Base-by-base conservation (phyloP, 1,284 basidiomycete species). In the Agaricales sp. region DNA sequence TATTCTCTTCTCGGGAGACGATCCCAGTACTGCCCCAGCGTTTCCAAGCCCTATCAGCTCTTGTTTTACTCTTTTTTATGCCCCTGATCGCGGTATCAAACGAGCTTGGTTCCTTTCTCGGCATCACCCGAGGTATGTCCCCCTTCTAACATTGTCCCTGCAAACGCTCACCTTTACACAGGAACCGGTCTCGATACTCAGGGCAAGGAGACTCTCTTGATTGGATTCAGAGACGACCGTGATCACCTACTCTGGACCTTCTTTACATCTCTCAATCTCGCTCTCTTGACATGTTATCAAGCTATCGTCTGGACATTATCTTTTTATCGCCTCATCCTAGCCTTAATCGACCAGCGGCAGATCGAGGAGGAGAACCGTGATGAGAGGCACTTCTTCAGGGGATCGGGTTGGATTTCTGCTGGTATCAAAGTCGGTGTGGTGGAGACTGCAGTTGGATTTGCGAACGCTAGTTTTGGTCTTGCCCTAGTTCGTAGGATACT, bases 381-480 rank as follows among this genome's bases (percentile, higher is more conserved):
- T 45, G 70, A 75, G 56, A 64, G 67, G 1, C 73, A 78, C 52
- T 61, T 75, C 18, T 66, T 80, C 55, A 72, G 68, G 50, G 85
- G 86, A 4, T 71, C 76, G 11, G 74, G 67, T 4, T 87, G 82
- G 83, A 70, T 86, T 24, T 67, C 72, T 14, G 64, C 59, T 0
- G 83, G 76, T 1, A 59, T 83, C 48, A 74, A 77, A 56, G 58
- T 87, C 13, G 82, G 82, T 3, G 73, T 74, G 2, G 60, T 80
- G 41, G 86, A 89, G 61, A 77, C 74, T 2, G 59, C 78, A 4
- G 57, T 81, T n/a, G 86, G 83, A 0, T 87, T 86, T 55, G 72
- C 71, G 1, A 61, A 64, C 4, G 69, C 67, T 23, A 67, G 67
- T 2, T 86, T 85, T 57, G 71, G 69, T 0, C 54, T 72, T 8